Evolutionary conservation across 2,329 filamentous ascomycete genomes (phyloP), one percentile per base, ranked within the genome.

Genomic region (Colletotrichum graminicola): DNA sequence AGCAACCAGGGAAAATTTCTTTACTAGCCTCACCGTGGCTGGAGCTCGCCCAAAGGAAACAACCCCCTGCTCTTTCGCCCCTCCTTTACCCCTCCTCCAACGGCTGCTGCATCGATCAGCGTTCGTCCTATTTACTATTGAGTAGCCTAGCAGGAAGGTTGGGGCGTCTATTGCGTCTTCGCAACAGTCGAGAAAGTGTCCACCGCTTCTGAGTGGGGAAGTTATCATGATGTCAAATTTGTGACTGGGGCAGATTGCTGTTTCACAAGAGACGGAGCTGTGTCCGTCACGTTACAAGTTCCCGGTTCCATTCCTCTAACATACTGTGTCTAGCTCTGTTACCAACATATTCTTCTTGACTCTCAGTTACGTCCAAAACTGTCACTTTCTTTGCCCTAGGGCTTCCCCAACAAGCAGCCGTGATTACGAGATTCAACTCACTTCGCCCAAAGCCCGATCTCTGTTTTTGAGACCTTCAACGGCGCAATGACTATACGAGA

Each of bases 1-100:
- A 63, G 69, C 69, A 72, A 69, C 54, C n/a, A 16, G 18, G 36
- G 29, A 72, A 72, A 72, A 62, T 41, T 59, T 59, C 56, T 72
- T 71, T 34, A 52, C 52, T 45, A 72, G 66, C 67, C 70, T 66
- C 66, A 71, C 55, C 34, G 66, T 68, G 66, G 70, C 70, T 66
- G 41, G 66, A 59, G 61, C 66, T 56, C 21, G 64, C 29, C 49
- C n/a, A 26, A 43, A 36, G 32, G 26, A 43, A 43, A 43, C 41
- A 21, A 62, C 23, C 70, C 32, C 70, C 70, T 72, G 70, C 62
- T 56, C 41, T 8, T 29, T 16, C 71, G 70, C 70, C 70, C 70
- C 70, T 72, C 70, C 55, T 59, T 72, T 69, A 61, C 70, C 70
- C 70, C 67, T 71, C 70, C 70, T 71, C 70, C 70, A 66, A 23